A percentile compares a stretch with the other conserved stretches of the same genome.
Evolutionary conservation across 2,329 filamentous ascomycete species (phyloP).

Genomic region (Kalmusia sp.): DNA sequence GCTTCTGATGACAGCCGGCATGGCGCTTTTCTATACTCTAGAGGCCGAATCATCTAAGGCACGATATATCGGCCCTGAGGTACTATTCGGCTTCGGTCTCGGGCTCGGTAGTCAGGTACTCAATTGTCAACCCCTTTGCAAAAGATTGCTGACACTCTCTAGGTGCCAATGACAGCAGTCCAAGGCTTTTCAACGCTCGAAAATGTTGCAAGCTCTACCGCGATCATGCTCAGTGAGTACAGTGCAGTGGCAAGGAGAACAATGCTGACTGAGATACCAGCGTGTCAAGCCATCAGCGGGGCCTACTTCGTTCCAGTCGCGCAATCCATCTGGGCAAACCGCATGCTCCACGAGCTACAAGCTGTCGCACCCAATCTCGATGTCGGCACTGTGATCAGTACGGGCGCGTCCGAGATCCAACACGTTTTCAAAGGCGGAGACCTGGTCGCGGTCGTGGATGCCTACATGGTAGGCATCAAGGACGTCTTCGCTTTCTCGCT

Average conservation of each 20-base stretch:
- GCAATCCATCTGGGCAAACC: constrained; percentile 26
- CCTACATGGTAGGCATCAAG: constrained; percentile 25
- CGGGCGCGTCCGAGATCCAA: constrained; percentile 51
- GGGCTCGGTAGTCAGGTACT: constrained; percentile 33
- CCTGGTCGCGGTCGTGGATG: constrained; percentile 11
- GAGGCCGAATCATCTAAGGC: constrained; percentile 40
- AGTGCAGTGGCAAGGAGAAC: background rate
- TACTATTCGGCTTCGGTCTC: constrained; percentile 30
- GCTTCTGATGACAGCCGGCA: constrained; percentile 38
- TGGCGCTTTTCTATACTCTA: constrained; percentile 51
- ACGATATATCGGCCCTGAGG: constrained; percentile 42
- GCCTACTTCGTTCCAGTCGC: constrained; percentile 25
- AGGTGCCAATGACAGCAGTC: constrained; percentile 32
- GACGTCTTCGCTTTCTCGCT: constrained; percentile 55
- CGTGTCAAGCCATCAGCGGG: constrained; percentile 35
- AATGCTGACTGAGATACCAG: constrained; percentile 3
- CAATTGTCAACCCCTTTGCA: too few species aligned
- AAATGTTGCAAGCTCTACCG: background rate
- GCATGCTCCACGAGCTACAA: constrained; percentile 25
- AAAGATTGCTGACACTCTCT: too few species aligned
- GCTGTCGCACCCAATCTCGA: constrained; percentile 39
- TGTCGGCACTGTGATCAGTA: constrained; percentile 36
- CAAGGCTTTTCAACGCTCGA: constrained; percentile 7
- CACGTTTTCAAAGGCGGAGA: constrained; percentile 30
- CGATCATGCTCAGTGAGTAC: constrained; percentile 11